Base-by-base conservation (phyloP, 768 basidiomycete species). In the Calocera viscosa region DNA sequence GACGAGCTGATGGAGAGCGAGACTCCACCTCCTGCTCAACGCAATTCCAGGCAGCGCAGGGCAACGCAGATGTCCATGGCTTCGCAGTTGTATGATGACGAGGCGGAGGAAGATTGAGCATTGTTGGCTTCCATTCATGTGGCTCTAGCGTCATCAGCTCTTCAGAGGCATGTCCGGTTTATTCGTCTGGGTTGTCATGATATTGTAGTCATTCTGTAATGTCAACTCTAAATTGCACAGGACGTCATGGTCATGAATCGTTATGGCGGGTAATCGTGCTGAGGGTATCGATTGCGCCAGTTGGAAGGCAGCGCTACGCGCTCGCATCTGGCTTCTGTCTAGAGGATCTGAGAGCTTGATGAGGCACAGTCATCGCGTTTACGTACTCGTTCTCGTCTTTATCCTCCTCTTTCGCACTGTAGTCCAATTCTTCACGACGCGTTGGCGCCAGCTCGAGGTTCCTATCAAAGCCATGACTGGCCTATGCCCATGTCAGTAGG, bases 391-490 rank as follows among this genome's bases (percentile, higher is more conserved):
- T 22, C 16, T 32, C 30, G 19, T 32, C 53, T 32, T 26, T 32
- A 10, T 60, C 14, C 26, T 60, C 53, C 14, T 49, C 68, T 47
- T 68, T 72, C 26, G 53, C 16, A 1, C 8, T 11, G 16, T 68
- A 72, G 64, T 81, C 79, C 33, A 70, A 72, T 35, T 84, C 84
- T 74, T 86, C 85, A 68, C 82, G 77, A 69, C 84, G 78, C 11
- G 84, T 81, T 2, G 80, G 77, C 26, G 86, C 84, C 1, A 89
- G 79, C 43, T 80, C 78, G 28, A 90, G 78, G 41, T 78, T 81
- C 63, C 86, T 80, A 77, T 90, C 86, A 71, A 90, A 91, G 0
- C 89, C 89, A 75, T 91, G 89, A 49, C 79, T 84, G 60, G 86
- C 83, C 86, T 90, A 69, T n/a, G 19, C 65, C 33, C 66, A 64